These are phyloP conservation scores for Marasmius oreades DNA, from an alignment of 1,284 basidiomycete genomes.

Conservation along the genomic window DNA sequence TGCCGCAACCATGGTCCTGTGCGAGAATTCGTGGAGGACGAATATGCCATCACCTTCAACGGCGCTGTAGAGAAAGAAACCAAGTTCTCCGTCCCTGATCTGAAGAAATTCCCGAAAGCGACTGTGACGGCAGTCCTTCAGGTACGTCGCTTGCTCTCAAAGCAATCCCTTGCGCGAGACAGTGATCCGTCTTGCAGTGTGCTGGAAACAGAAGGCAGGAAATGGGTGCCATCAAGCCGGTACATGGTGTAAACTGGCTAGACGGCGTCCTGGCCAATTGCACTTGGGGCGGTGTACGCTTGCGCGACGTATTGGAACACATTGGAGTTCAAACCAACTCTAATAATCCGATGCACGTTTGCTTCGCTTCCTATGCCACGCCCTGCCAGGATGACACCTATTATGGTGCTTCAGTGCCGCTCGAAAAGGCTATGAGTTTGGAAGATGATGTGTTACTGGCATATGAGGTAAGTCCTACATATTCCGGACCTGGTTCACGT, in stretches of 20 bases:
- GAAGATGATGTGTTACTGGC: conserved; percentile 57
- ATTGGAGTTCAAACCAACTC: conserved; percentile 33
- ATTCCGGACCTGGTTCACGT: conserved; percentile 5
- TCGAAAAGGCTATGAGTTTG: conserved; percentile 43
- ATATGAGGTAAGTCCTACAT: conserved; percentile 43
- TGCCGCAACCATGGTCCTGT: conserved; percentile 60
- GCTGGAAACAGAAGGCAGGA: conserved; percentile 66
- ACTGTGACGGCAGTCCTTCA: conserved; percentile 56
- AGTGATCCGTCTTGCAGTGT: conserved; percentile 37
- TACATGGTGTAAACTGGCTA: conserved; percentile 55
- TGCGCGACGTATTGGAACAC: conserved; percentile 50
- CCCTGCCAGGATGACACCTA: conserved; percentile 57
- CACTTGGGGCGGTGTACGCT: conserved; percentile 53
- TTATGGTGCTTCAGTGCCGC: conserved; percentile 59
- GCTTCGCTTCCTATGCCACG: conserved; percentile 60
- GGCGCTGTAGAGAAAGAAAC: conserved; percentile 31
- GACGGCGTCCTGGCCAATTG: conserved; percentile 63
- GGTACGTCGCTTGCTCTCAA: conserved; percentile 28
- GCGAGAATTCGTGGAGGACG: conserved; percentile 43
- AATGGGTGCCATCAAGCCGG: conserved; percentile 57
- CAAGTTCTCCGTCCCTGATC: conserved; percentile 34
- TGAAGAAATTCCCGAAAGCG: conserved; percentile 41
- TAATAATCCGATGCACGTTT: conserved; percentile 41
- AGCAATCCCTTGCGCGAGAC: conserved; percentile 1
- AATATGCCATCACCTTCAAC: conserved; percentile 40